These are phyloP conservation scores for Phialocephala sp. DNA, from an alignment of 2,329 filamentous ascomycete species.

Conservation along the genomic window DNA sequence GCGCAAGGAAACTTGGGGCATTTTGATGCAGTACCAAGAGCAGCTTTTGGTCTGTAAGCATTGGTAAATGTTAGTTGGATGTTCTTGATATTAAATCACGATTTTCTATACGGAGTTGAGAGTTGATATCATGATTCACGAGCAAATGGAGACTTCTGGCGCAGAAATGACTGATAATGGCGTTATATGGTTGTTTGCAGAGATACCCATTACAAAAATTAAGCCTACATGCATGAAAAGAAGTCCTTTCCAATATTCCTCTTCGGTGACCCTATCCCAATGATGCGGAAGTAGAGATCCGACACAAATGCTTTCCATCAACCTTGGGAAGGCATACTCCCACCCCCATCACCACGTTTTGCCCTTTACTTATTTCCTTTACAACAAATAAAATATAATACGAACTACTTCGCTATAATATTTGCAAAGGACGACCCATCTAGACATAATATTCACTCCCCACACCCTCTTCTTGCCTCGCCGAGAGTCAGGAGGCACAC, in stretches of 20 bases:
- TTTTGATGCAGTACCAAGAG: slow-evolving; percentile 69
- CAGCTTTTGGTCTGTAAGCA: slow-evolving; percentile 71
- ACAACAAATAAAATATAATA: neutral
- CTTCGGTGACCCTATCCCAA: neutral
- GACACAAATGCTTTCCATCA: neutral
- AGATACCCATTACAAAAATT: slow-evolving; percentile 8
- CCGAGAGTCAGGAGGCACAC: neutral
- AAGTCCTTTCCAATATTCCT: neutral
- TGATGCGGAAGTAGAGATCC: neutral
- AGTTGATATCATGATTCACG: neutral
- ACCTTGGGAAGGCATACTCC: slow-evolving; percentile 1
- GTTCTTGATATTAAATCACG: neutral
- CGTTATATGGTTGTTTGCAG: slow-evolving; percentile 1
- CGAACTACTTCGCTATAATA: neutral
- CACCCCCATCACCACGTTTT: neutral
- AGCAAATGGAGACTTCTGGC: neutral
- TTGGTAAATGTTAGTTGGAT: slow-evolving; percentile 56
- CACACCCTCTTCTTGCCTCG: neutral
- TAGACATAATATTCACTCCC: slow-evolving; percentile 1
- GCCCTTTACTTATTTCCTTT: neutral
- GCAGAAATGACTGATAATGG: neutral
- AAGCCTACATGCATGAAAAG: neutral
- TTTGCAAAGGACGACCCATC: neutral
- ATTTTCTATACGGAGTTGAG: neutral
- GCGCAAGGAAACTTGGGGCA: slow-evolving; percentile 77